Evolutionary conservation across 106 monocot genomes (phyloP).

Genomic region (Narthecium ossifragum): DNA sequence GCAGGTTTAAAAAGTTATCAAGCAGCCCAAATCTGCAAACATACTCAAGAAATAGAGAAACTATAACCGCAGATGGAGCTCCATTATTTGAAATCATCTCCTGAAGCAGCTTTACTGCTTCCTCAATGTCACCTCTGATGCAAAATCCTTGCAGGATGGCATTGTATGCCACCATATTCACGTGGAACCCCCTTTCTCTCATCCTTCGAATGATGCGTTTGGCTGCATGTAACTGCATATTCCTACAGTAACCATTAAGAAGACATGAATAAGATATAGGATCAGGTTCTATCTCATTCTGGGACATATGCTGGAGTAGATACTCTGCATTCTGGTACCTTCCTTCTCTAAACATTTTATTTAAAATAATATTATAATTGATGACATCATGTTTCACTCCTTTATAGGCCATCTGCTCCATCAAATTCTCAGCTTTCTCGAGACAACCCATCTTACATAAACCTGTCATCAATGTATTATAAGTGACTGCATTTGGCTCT

Average conservation of each 20-base stretch:
- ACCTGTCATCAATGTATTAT: conserved; percentile 20
- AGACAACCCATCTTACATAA: conserved; percentile 14
- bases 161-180: neutral
- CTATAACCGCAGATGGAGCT: neutral
- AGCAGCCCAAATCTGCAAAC: conserved; percentile 9
- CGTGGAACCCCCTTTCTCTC: neutral
- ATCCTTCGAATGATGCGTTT: neutral
- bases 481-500: conserved; percentile 24
- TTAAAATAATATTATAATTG: conserved; percentile 8
- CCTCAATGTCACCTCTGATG: conserved; percentile 16
- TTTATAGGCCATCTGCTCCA: conserved; percentile 22
- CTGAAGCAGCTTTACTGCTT: conserved; percentile 12
- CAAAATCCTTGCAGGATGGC: conserved; percentile 2
- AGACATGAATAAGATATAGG: neutral
- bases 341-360: neutral
- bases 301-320: neutral
- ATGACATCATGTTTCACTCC: conserved; percentile 14
- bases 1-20: conserved; percentile 11
- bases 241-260: neutral
- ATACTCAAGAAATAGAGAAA: conserved; percentile 11
- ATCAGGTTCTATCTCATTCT: neutral
- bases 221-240: neutral
- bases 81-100: neutral
- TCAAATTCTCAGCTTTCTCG: conserved; percentile 18
- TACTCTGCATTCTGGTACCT: conserved; percentile 1